A percentile compares a stretch with the other conserved stretches of the same genome.
These are phyloP conservation scores for Backusella circina DNA, from an alignment of 192 early-diverging fungal genomes.

Conservation along the genomic window DNA sequence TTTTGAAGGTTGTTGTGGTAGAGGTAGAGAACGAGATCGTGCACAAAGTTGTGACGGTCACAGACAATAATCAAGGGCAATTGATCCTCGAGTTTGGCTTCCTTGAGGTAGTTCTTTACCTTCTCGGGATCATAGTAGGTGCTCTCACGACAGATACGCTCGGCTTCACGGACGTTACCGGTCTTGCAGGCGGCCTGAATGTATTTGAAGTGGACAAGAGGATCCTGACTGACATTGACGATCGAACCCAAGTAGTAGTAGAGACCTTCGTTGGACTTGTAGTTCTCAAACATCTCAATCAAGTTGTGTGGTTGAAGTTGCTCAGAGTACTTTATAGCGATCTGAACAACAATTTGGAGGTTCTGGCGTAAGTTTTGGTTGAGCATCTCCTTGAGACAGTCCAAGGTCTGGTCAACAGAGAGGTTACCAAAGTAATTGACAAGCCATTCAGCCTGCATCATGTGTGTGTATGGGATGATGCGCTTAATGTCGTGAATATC, in stretches of 20 bases:
- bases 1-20: conserved; percentile 93
- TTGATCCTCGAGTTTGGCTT: conserved; percentile 93
- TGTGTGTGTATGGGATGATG: conserved; percentile 84
- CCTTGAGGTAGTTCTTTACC: conserved; percentile 99
- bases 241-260: conserved; percentile 97
- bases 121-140: conserved; percentile 96
- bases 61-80: conserved; percentile 98
- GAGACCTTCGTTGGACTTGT: conserved; percentile 88
- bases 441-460: conserved; percentile 87
- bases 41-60: conserved; percentile 96
- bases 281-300: conserved; percentile 90
- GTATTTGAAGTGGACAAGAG: conserved; percentile 97
- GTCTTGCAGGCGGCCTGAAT: conserved; percentile 93
- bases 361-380: conserved; percentile 91
- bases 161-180: conserved; percentile 96
- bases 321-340: conserved; percentile 96
- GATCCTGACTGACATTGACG: conserved; percentile 92
- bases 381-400: conserved; percentile 93
- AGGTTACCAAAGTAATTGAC: conserved; percentile 94
- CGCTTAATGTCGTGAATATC: conserved; percentile 97
- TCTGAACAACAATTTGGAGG: conserved; percentile 91
- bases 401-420: conserved; percentile 94
- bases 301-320: conserved; percentile 85
- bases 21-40: conserved; percentile 94
- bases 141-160: conserved; percentile 95